phyloP scores from a whole-genome alignment of 2,329 filamentous ascomycete genomes.

The Diaporthe nobilis region DNA sequence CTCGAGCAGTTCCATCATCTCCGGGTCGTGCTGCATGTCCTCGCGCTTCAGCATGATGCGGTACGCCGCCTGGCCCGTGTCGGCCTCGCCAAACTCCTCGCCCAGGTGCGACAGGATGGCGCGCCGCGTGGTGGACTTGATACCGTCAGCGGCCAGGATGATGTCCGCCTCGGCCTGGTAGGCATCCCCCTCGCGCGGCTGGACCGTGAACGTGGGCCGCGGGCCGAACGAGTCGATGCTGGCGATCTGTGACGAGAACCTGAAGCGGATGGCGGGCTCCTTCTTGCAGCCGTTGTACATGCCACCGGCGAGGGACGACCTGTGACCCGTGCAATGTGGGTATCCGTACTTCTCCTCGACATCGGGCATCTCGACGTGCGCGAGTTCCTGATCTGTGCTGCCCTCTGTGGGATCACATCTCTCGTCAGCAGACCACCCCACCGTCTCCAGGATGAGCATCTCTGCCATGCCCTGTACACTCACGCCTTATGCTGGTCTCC shows the following conservation, averaged over 20 bases:
- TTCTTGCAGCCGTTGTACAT: slow-evolving; percentile 79
- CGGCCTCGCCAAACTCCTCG: slow-evolving; percentile 69
- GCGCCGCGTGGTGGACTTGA: slow-evolving; percentile 66
- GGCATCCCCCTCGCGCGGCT: slow-evolving; percentile 68
- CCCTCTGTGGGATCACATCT: slow-evolving; percentile 65
- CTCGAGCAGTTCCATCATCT: slow-evolving; percentile 77
- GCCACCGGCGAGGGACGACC: slow-evolving; percentile 77
- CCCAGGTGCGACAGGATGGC: slow-evolving; percentile 68
- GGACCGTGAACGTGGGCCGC: slow-evolving; percentile 71
- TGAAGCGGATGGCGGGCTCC: slow-evolving; percentile 75
- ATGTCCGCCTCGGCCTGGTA: slow-evolving; percentile 68
- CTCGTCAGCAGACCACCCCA: slow-evolving; percentile 1
- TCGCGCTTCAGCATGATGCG: slow-evolving; percentile 81
- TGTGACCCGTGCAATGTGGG: slow-evolving; percentile 85
- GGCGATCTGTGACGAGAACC: slow-evolving; percentile 72
- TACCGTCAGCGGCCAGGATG: slow-evolving; percentile 68
- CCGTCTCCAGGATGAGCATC: neutral
- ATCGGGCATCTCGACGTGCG: slow-evolving; percentile 78
- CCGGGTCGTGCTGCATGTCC: slow-evolving; percentile 75
- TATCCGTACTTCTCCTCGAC: slow-evolving; percentile 79
- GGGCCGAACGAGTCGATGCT: slow-evolving; percentile 72
- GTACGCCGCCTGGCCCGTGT: slow-evolving; percentile 84
- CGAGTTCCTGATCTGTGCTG: slow-evolving; percentile 76
- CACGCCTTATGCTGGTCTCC: slow-evolving; percentile 80
- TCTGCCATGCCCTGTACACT: slow-evolving; percentile 43